Conservation (phyloP, 1,284 basidiomycete species). For the Paramarasmius palmivorus region DNA sequence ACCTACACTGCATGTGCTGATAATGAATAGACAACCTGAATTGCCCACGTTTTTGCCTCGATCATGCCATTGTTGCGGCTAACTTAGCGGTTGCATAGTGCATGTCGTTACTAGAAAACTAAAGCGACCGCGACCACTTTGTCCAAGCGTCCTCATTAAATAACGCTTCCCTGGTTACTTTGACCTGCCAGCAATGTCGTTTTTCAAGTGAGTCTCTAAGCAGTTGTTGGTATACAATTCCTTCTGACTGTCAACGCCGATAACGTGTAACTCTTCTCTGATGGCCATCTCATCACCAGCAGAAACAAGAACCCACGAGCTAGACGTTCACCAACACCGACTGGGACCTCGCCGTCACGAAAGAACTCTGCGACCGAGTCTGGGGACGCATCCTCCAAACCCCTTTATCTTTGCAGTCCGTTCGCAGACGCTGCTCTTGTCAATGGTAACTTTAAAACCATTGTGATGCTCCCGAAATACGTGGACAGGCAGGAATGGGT, state of each 20-base stretch:
- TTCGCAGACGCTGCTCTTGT: slow-evolving; percentile 96
- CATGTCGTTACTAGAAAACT: neutral
- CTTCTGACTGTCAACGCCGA: no score
- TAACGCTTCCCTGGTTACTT: no score
- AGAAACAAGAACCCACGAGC: slow-evolving; percentile 55
- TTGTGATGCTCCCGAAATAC: slow-evolving; percentile 95
- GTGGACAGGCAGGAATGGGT: slow-evolving; percentile 98
- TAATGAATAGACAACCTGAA: neutral
- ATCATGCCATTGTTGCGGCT: no score
- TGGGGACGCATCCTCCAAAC: slow-evolving; percentile 43
- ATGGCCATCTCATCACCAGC: slow-evolving; percentile 18
- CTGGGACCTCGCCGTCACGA: slow-evolving; percentile 48
- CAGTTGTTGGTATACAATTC: neutral
- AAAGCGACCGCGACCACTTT: neutral
- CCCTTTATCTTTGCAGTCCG: slow-evolving; percentile 89
- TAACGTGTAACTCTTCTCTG: neutral
- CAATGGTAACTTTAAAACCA: slow-evolving; percentile 99
- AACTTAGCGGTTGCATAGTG: neutral
- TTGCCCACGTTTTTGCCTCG: no score
- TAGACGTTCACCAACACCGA: slow-evolving; percentile 69
- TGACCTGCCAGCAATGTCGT: slow-evolving; percentile 19
- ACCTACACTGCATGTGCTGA: neutral
- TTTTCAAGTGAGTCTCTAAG: slow-evolving; percentile 29
- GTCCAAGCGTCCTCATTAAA: no score
- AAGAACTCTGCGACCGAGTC: slow-evolving; percentile 36